Conservation (phyloP, 2,329 filamentous ascomycete genomes). For the Dactylellina leptospora region DNA sequence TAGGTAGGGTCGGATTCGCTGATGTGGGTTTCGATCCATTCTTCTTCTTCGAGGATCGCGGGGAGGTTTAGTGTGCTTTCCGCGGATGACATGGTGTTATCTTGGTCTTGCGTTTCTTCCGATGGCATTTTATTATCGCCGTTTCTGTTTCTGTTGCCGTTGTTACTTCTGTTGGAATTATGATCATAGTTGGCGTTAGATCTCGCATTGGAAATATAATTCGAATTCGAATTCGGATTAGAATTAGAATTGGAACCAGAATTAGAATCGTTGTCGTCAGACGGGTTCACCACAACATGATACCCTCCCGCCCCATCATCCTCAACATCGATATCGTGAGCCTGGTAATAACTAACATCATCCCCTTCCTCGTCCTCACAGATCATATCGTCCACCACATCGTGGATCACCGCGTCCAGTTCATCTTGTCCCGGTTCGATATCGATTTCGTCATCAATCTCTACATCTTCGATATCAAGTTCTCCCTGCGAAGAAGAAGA, state of each 20-base stretch:
- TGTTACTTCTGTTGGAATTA: neutral
- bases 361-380: neutral
- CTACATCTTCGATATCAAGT: too few species aligned
- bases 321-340: neutral
- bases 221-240: too few species aligned
- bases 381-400: slow-evolving; percentile 2
- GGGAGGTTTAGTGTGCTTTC: too few species aligned
- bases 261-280: neutral
- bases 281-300: neutral
- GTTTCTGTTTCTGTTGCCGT: neutral
- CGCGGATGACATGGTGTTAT: too few species aligned
- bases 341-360: neutral
- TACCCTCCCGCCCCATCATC: neutral
- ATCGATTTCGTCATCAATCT: too few species aligned
- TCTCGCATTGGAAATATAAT: too few species aligned
- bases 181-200: neutral
- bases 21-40: too few species aligned
- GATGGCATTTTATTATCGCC: neutral
- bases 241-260: too few species aligned
- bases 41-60: too few species aligned
- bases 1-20: too few species aligned
- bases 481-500: too few species aligned
- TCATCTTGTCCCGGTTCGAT: too few species aligned
- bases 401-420: neutral
- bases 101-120: neutral